Percentiles rank a stretch among this genome's conserved stretches.
These are phyloP conservation scores for Farysia itapuensis DNA, from an alignment of 1,284 basidiomycete species.

Conservation along the genomic window DNA sequence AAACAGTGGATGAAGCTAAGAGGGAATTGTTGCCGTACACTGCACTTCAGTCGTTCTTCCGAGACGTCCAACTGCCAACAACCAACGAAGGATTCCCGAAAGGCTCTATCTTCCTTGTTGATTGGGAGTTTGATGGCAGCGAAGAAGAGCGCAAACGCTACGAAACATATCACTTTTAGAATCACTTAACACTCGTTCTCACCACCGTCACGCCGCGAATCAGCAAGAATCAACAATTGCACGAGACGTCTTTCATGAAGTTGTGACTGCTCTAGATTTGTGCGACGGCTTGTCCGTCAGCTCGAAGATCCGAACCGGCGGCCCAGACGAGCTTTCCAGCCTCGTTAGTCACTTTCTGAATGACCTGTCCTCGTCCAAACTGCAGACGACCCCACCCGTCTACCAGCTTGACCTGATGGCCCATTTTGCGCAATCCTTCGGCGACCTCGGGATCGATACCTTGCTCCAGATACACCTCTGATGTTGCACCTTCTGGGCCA, in stretches of 20 bases:
- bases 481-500: conserved; percentile 69
- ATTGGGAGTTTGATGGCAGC: no score
- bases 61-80: conserved; percentile 11
- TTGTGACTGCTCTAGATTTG: conserved; percentile 78
- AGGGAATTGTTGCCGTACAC: conserved; percentile 11
- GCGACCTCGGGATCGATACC: conserved; percentile 68
- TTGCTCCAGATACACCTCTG: conserved; percentile 84
- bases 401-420: conserved; percentile 74
- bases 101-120: no score
- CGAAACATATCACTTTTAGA: no score
- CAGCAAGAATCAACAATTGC: no score
- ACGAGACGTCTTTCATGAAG: no score
- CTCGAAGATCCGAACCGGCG: conserved; percentile 29
- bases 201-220: no score
- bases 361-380: conserved; percentile 80
- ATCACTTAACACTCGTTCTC: no score
- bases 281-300: conserved; percentile 78
- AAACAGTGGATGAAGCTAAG: conserved; percentile 2
- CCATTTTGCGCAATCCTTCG: conserved; percentile 69
- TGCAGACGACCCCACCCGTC: conserved; percentile 69
- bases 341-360: conserved; percentile 12
- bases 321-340: conserved; percentile 37
- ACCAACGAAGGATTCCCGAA: conserved; percentile 23
- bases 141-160: no score
- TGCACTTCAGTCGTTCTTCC: conserved; percentile 29